Base-by-base conservation (phyloP, 306 rosid species). In the Vicia villosa region DNA sequence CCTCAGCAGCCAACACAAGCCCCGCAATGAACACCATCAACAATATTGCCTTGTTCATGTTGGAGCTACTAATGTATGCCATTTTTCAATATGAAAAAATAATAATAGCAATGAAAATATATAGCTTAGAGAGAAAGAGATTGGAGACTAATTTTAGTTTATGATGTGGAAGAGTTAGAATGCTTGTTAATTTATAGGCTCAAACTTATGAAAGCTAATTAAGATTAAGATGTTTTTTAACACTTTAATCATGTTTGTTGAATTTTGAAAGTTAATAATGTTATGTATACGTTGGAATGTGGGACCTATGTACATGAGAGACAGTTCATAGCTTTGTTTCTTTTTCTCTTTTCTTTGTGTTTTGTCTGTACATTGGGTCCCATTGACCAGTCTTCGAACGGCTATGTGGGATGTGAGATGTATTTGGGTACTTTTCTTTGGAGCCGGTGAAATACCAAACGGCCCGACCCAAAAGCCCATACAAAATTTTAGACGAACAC, bases 1-100 rank as follows among this genome's bases (percentile, higher is more conserved):
- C 90, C 3, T 52, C 76, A 17, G 36, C 30, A n/a, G 68, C 79
- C 34, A 61, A 72, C 52, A 83, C 58, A 40, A 82, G 80, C 63
- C 74, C 79, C 62, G 63, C 30, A 30, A 79, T 42, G 14, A 83
- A 64, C 41, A 65, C 63, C 77, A 66, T 20, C 63, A 83, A 19
- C 75, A 86, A 17, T 58, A 76, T 47, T 16, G 74, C 65, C 71
- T 5, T 52, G 80, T 75, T 59, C 60, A 47, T 47, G 54, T 5
- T 59, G 83, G 54, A 56, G 8, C 70, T 81, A 82, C 80, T 51
- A 43, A 81, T 28, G 34, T 62, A 71, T 24, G 84, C 91, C 91
- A 86, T 83, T 56, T 20, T 55, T 76, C 4, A 6, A 57, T 10
- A 42, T 42, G 47, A 6, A 42, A 42, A 42, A 1, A 42, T 2